Conservation (phyloP, 345 rosid species). For the Linum lewisii region DNA sequence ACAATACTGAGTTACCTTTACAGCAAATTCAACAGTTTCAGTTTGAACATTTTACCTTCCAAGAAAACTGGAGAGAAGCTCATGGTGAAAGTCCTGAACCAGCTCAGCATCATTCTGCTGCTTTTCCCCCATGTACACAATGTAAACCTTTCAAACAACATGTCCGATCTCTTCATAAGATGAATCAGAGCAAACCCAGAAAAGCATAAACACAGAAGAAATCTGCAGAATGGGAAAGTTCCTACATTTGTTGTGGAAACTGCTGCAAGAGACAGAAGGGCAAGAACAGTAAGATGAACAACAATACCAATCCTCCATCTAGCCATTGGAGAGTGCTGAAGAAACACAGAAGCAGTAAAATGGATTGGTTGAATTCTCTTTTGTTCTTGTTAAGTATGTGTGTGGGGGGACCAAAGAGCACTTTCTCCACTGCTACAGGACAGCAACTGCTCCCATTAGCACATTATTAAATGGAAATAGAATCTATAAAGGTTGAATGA, state of each 20-base stretch:
- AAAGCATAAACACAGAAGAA: neutral
- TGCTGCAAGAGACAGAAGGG: neutral
- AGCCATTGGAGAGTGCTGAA: neutral
- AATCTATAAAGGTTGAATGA: no score
- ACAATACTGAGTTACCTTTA: neutral
- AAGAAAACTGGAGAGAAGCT: conserved; percentile 35
- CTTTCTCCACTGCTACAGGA: neutral
- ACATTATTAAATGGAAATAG: no score
- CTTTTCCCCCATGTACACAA: conserved; percentile 43
- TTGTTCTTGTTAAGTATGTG: neutral
- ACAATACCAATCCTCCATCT: neutral
- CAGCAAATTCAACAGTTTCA: neutral
- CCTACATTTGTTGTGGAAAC: neutral
- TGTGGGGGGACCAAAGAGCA: neutral
- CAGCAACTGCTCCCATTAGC: no score
- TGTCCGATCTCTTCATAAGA: neutral
- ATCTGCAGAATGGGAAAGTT: conserved; percentile 7
- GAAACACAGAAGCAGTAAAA: neutral
- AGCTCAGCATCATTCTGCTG: conserved; percentile 22
- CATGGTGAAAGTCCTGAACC: conserved; percentile 35
- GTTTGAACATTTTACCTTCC: conserved; percentile 36
- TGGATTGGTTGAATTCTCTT: neutral
- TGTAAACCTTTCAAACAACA: conserved; percentile 31
- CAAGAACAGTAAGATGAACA: neutral
- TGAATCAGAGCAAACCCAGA: neutral